Evolutionary conservation across 208 protist genomes (phyloP), one percentile per base, ranked within the genome.

Genomic region (Endotrypanum monterogeii): DNA sequence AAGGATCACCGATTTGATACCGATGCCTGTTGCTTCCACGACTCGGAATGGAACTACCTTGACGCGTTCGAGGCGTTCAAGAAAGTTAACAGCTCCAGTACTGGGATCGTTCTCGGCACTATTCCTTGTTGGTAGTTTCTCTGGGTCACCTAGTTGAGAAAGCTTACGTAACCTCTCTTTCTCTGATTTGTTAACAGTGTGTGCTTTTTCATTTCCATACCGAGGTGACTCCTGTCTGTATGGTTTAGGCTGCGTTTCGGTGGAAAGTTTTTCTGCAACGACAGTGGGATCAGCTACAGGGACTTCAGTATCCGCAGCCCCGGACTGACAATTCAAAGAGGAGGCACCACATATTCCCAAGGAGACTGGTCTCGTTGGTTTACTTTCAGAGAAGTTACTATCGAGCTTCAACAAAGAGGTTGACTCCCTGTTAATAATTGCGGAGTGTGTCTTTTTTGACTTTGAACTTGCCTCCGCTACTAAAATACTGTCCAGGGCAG

Each of bases 401-500:
- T 25, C 20, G 7, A 32, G 25, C 23, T 62, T 30, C n/a, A 32
- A 62, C 39, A 30, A 5, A 8, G 16, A 41, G 4, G 14, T n/a
- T 54, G 41, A 20, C 20, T 68, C 41, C 9, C 46, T 41, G 6
- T 61, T 52, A 52, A 78, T 51, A 50, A 50, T 67, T 16, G 73
- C 66, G 2, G 73, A 72, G 28, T 30, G 57, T 48, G 67, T 0
- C 14, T 67, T 61, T 23, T 61, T 32, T 37, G 69, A 0, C 48
- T 41, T 20, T 9, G 71, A 35, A 9, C 30, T 57, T 35, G 23
- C 16, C 14, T 65, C 39, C 37, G 73, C 67, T 69, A 72, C 72
- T 46, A 87, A 48, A 37, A 87, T 35, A n/a, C 69, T 69, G 41
- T 84, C 73, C 39, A 87, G 62, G 11, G 78, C 73, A 51, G 79